Percentiles rank a stretch among this genome's conserved stretches.
Evolutionary conservation across 2,329 filamentous ascomycete genomes (phyloP).

Genomic region (Aspergillus sp.): DNA sequence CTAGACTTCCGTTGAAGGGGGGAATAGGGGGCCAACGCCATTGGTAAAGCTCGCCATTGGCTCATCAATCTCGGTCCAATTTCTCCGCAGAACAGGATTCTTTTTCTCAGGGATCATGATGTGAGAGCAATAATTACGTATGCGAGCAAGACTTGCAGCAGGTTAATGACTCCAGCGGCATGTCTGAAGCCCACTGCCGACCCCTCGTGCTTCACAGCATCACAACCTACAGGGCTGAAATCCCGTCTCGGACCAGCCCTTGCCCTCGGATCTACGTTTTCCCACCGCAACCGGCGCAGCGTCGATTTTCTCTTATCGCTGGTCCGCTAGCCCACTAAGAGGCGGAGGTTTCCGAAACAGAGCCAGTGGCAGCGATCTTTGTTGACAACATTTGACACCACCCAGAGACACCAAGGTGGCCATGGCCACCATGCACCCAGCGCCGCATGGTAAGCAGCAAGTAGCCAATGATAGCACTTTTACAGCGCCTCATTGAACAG

Average conservation of each 20-base stretch:
- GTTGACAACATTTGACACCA: background rate
- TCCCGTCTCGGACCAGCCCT: background rate
- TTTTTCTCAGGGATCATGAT: background rate
- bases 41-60: too few relatives aligned
- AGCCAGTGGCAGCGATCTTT: background rate
- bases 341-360: slow-evolving; percentile 9
- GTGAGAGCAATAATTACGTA: background rate
- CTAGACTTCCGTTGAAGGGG: slow-evolving; percentile 3
- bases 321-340: background rate
- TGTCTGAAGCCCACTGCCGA: background rate
- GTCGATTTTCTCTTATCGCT: background rate
- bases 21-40: background rate
- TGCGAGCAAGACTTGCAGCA: slow-evolving; percentile 7
- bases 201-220: background rate
- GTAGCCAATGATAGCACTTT: background rate
- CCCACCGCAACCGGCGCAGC: slow-evolving; percentile 1
- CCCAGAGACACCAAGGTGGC: too few relatives aligned
- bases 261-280: slow-evolving; percentile 14
- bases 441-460: background rate
- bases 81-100: background rate
- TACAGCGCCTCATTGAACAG: slow-evolving; percentile 5
- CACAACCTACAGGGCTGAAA: slow-evolving; percentile 5
- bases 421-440: background rate
- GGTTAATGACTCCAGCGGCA: slow-evolving; percentile 2
- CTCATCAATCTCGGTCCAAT: too few relatives aligned